A percentile compares a stretch with the other conserved stretches of the same genome.
Conservation (phyloP, 345 rosid species). For the Psidium friedrichsthalianum region DNA sequence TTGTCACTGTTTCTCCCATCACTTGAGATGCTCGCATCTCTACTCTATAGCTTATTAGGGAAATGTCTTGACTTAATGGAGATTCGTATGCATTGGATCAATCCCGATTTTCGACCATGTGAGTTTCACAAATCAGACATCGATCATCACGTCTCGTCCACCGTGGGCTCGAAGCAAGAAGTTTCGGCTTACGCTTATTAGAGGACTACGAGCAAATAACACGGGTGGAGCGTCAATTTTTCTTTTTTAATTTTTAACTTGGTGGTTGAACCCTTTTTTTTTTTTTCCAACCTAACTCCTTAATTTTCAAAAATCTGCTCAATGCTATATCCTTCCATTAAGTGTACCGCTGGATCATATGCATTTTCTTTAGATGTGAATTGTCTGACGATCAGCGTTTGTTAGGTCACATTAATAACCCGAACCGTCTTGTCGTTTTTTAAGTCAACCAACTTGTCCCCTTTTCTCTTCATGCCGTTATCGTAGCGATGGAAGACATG, state of each 20-base stretch:
- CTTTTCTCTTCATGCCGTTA: background rate
- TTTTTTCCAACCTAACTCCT: background rate
- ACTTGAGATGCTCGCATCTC: too few species aligned
- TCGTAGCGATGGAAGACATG: background rate
- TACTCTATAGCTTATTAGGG: too few species aligned
- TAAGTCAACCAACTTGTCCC: too few species aligned
- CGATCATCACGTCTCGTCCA: background rate
- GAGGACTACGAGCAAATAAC: too few species aligned
- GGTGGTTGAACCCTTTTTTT: background rate
- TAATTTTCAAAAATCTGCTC: background rate
- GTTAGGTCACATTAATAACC: too few species aligned
- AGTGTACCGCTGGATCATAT: fast-evolving
- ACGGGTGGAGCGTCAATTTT: background rate
- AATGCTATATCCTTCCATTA: background rate
- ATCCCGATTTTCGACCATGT: background rate
- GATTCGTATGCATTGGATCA: background rate
- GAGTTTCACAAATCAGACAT: background rate
- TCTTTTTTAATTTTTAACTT: background rate
- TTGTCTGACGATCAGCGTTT: background rate
- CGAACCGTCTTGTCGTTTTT: background rate
- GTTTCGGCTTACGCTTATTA: background rate
- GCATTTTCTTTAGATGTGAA: too few species aligned
- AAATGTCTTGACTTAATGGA: background rate
- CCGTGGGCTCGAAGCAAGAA: background rate
- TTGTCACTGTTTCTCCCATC: too few species aligned